Evolutionary conservation across 164 flowering plant genomes (phyloP).

Genomic region (Macadamia tetraphylla): DNA sequence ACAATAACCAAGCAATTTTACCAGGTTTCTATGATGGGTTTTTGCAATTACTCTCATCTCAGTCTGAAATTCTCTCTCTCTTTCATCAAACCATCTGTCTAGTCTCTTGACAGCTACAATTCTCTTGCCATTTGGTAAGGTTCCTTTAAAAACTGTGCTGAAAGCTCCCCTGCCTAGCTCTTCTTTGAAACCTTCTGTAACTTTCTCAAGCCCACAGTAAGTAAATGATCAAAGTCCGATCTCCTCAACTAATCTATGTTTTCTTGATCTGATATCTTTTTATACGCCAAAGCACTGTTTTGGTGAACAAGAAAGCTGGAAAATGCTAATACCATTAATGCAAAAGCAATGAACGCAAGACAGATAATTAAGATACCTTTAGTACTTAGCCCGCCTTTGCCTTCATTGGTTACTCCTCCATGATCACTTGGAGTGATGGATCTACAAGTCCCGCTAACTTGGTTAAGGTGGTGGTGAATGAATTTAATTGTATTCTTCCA

Average conservation of each 20-base stretch:
- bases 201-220: constrained; percentile 11
- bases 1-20: no score
- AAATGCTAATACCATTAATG: constrained; percentile 1
- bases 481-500: no score
- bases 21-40: no score
- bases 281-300: background rate
- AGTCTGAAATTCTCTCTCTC: no score
- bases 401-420: background rate
- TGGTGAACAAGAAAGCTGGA: constrained; percentile 6
- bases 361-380: background rate
- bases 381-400: no score
- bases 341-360: background rate
- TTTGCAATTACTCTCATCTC: no score
- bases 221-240: constrained; percentile 13
- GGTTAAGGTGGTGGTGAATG: no score
- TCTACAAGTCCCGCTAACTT: no score
- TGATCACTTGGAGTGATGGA: no score
- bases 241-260: constrained; percentile 1
- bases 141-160: constrained; percentile 20
- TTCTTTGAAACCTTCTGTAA: no score
- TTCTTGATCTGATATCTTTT: background rate
- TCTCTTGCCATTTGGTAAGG: background rate
- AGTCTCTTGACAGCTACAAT: constrained; percentile 17
- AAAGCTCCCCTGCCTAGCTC: no score
- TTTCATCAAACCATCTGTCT: constrained; percentile 2